phyloP scores from a whole-genome alignment of 2,329 filamentous ascomycete species.

The Aspergillus ibericus region DNA sequence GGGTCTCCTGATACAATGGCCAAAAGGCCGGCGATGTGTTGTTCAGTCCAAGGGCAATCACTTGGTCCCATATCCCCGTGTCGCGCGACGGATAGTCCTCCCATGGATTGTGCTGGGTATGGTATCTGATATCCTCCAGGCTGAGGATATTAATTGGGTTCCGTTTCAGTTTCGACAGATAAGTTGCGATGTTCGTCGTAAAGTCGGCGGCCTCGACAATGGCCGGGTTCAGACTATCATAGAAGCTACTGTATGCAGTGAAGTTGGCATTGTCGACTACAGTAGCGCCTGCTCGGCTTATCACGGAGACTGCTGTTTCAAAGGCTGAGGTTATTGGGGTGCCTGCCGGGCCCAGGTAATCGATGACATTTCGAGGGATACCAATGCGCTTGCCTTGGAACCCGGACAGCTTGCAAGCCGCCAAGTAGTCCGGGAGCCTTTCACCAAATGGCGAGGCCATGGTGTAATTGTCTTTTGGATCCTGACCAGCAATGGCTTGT shows the following conservation, averaged over 20 bases:
- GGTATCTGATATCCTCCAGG: slow-evolving; percentile 54
- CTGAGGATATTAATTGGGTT: slow-evolving; percentile 59
- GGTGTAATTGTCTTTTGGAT: slow-evolving; percentile 58
- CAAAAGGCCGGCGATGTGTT: slow-evolving; percentile 61
- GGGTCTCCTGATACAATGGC: slow-evolving; percentile 54
- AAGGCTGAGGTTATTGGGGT: slow-evolving; percentile 55
- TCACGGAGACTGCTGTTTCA: slow-evolving; percentile 52
- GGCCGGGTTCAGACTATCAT: slow-evolving; percentile 36
- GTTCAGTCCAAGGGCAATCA: slow-evolving; percentile 54
- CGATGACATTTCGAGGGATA: slow-evolving; percentile 61
- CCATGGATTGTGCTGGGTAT: slow-evolving; percentile 53
- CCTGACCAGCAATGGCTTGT: slow-evolving; percentile 59
- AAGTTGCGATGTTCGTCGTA: slow-evolving; percentile 54
- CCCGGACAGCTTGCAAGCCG: slow-evolving; percentile 55
- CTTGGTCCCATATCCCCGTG: slow-evolving; percentile 57
- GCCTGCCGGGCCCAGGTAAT: slow-evolving; percentile 33
- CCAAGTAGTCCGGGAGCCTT: slow-evolving; percentile 60
- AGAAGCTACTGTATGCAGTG: slow-evolving; percentile 51
- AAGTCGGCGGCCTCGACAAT: slow-evolving; percentile 61
- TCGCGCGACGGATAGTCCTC: slow-evolving; percentile 65
- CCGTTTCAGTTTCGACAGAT: slow-evolving; percentile 55
- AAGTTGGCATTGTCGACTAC: slow-evolving; percentile 63
- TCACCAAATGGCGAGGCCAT: slow-evolving; percentile 56
- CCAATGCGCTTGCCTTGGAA: slow-evolving; percentile 63
- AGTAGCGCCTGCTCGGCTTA: slow-evolving; percentile 58